Percentiles rank a stretch among this genome's conserved stretches.
phyloP scores from a whole-genome alignment of 805 yeast genomes.

The Isabelozyma pseudorhagii region DNA sequence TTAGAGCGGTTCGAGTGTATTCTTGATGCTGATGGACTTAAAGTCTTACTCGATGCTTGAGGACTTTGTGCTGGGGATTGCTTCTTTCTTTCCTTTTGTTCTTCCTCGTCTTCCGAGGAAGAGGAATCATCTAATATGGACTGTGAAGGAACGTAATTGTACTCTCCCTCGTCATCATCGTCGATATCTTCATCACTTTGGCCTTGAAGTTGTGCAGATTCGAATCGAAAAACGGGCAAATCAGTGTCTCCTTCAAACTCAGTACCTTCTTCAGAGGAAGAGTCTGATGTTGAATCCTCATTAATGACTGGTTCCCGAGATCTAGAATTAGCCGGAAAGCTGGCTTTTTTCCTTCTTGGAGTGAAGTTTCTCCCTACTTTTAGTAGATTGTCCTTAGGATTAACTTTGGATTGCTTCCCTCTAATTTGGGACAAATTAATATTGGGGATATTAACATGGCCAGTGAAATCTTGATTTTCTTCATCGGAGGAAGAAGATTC shows the following conservation, averaged over 20 bases:
- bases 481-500: background rate
- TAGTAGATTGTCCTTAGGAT: slow-evolving; percentile 16
- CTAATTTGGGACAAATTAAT: slow-evolving; percentile 14
- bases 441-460: slow-evolving; percentile 26
- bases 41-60: too few relatives aligned
- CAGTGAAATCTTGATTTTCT: background rate
- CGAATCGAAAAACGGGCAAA: slow-evolving; percentile 21
- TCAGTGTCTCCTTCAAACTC: slow-evolving; percentile 14
- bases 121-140: background rate
- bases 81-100: background rate
- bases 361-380: slow-evolving; percentile 20
- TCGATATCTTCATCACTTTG: slow-evolving; percentile 3
- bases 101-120: background rate
- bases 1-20: background rate
- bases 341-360: slow-evolving; percentile 18
- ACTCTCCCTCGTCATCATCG: slow-evolving; percentile 4
- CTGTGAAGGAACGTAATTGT: background rate
- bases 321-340: slow-evolving; percentile 25
- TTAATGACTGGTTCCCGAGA: slow-evolving; percentile 26
- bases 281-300: slow-evolving; percentile 17
- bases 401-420: slow-evolving; percentile 10
- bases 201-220: slow-evolving; percentile 1
- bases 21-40: background rate
- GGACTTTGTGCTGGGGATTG: too few relatives aligned
- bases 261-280: slow-evolving; percentile 18